Base-by-base conservation (phyloP, 305 asterid species). In the Solanum aculeatissimum region DNA sequence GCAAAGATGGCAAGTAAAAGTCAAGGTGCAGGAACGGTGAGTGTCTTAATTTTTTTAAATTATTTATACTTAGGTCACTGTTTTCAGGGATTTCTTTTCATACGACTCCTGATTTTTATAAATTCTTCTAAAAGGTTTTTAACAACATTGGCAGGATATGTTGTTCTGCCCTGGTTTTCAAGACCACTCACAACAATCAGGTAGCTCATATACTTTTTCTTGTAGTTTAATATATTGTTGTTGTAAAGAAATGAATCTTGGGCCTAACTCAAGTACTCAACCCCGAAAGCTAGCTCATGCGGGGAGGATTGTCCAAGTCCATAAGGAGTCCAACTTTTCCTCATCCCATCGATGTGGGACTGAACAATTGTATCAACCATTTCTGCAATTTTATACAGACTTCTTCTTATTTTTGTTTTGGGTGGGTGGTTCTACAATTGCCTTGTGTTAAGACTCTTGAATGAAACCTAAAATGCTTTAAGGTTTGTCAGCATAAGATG, bases 131-230 rank as follows among this genome's bases (percentile, higher is more conserved):
- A 51, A 78, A 53, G 25, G 47, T 1, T 78, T 51, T 78, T 49
- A 83, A 79, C 83, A 62, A 58, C 47, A 78, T 84, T 58, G 85
- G 92, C 93, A 95, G 99, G 97, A 94, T 83, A 72, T 91, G 88
- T 87, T 89, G 91, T 85, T 92, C 84, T 90, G 91, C 90, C 90
- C 94, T 80, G 90, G 90, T 87, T 89, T 90, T 84, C 90, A 86
- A 18, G 92, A 91, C 72, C 93, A 85, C 84, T 90, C 98, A 14
- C 92, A 89, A 70, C 92, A 89, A 86, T 92, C 98, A 86, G 98
- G 98, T 95, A 90, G 81, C 32, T 43, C 13, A 60, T 83, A 49
- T 81, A 29, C 63, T 83, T 43, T 11, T 49, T 80, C 35, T 81
- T 84, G 21, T 57, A 29, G 29, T 21, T 49, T 69, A 58, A 80